A percentile compares a stretch with the other conserved stretches of the same genome.
These are phyloP conservation scores for Phytophthora niederhauseri DNA, from an alignment of 352 stramenopile species.

Conservation along the genomic window DNA sequence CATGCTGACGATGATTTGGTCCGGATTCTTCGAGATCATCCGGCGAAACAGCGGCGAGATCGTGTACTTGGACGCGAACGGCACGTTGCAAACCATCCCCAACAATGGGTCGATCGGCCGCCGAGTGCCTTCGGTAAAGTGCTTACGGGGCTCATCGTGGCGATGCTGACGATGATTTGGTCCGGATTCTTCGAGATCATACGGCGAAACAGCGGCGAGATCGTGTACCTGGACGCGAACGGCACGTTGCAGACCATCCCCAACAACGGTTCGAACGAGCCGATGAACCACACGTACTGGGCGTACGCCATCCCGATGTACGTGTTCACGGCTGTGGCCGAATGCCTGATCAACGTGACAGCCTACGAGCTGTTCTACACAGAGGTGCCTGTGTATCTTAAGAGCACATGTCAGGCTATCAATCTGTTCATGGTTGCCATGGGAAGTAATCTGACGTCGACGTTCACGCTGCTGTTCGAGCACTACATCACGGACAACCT, in stretches of 20 bases:
- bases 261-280: conserved; percentile 63
- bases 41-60: conserved; percentile 59
- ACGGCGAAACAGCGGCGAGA: conserved; percentile 51
- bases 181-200: conserved; percentile 84
- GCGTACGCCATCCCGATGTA: conserved; percentile 85
- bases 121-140: conserved; percentile 85
- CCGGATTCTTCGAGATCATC: conserved; percentile 82
- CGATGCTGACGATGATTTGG: conserved; percentile 87
- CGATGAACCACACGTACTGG: conserved; percentile 88
- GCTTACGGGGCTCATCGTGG: conserved; percentile 71
- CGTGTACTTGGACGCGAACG: conserved; percentile 33
- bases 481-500: conserved; percentile 74
- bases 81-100: conserved; percentile 35
- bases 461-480: conserved; percentile 88
- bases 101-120: conserved; percentile 69
- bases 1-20: conserved; percentile 87
- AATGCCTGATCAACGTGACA: conserved; percentile 90
- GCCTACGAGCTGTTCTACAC: conserved; percentile 91
- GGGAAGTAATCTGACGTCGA: conserved; percentile 89
- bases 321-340: conserved; percentile 77
- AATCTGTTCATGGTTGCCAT: conserved; percentile 91
- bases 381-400: conserved; percentile 87
- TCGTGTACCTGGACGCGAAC: conserved; percentile 41
- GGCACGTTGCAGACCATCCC: conserved; percentile 38
- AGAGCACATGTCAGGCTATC: conserved; percentile 89